Evolutionary conservation across 805 yeast genomes (phyloP), one percentile per base, ranked within the genome.

Genomic region (Komagataella mondaviorum): DNA sequence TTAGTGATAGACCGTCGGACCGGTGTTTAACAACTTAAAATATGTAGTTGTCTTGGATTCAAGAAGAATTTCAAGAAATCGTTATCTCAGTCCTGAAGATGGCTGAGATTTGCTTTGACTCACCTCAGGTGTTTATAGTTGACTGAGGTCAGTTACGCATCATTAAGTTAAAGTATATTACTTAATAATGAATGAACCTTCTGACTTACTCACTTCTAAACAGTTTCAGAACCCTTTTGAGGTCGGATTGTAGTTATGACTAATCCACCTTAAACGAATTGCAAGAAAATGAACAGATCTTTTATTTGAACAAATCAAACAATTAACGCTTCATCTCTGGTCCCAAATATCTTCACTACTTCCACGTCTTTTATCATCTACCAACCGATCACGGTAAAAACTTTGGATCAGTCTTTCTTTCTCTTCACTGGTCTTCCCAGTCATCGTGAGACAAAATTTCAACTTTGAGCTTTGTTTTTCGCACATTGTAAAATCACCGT

Each of bases 271-370:
- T 30, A 14, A 30, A 5, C 3, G 10, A 30, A 4, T 10, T 8
- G 36, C 14, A 10, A 12, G 39, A 12, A 10, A 30, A 30, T 30
- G 14, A 30, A 30, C 4, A 20, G 20, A 20, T 20, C 20, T 20
- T 20, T 20, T 20, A 20, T 20, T 20, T 20, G 4, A 20, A 20
- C 3, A 20, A 20, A 20, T 20, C 20, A n/a, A n/a, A 20, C 20
- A 4, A 20, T 20, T 4, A 20, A 20, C 49, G 14, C 17, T 43
- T 43, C 48, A 36, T 16, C 82, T 63, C 48, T 65, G 61, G 51
- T 76, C 78, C 98, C 98, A 91, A 6, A 91, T 73, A 60, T 86
- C 91, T 62, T 90, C 96, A 50, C 91, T 80, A 57, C 85, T 80
- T 2, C 96, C 96, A 49, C 71, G 67, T 44, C 75, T 71, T 62